phyloP scores from a whole-genome alignment of 257 asterid species.

The Plantago ovata region DNA sequence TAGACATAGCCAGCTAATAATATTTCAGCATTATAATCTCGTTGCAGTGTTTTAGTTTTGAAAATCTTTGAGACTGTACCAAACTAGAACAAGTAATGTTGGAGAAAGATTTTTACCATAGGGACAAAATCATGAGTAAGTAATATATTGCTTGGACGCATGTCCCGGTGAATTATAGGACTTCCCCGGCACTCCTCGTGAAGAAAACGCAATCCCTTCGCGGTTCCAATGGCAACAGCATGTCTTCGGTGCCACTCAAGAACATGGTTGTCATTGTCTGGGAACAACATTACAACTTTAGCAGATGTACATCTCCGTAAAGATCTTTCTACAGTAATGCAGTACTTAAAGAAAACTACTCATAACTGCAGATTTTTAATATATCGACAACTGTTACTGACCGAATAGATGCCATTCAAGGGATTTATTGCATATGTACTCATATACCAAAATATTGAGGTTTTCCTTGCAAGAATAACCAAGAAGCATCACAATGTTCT shows the following conservation, averaged over 20 bases:
- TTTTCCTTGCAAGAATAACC: conserved; percentile 84
- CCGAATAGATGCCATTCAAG: conserved; percentile 84
- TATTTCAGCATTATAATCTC: no score
- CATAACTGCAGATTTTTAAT: no score
- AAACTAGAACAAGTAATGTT: no score
- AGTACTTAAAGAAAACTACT: no score
- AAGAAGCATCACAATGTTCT: conserved; percentile 79
- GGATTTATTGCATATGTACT: conserved; percentile 71
- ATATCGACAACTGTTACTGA: conserved; percentile 20
- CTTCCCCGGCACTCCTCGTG: conserved; percentile 91
- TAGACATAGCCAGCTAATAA: no score
- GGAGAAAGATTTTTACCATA: conserved; percentile 36
- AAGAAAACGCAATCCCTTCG: conserved; percentile 71
- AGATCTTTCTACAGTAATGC: no score
- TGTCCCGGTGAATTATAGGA: conserved; percentile 77
- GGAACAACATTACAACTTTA: background rate
- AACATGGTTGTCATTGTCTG: conserved; percentile 41
- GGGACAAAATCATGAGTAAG: conserved; percentile 81
- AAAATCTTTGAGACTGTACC: no score
- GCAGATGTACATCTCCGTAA: no score
- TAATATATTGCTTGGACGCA: conserved; percentile 75
- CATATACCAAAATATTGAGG: conserved; percentile 66
- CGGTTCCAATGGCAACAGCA: conserved; percentile 73
- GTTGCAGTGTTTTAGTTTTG: no score
- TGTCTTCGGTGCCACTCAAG: conserved; percentile 72